Evolutionary conservation across 164 flowering plant species (phyloP).

Genomic region (Tetrastigma voinierianum): DNA sequence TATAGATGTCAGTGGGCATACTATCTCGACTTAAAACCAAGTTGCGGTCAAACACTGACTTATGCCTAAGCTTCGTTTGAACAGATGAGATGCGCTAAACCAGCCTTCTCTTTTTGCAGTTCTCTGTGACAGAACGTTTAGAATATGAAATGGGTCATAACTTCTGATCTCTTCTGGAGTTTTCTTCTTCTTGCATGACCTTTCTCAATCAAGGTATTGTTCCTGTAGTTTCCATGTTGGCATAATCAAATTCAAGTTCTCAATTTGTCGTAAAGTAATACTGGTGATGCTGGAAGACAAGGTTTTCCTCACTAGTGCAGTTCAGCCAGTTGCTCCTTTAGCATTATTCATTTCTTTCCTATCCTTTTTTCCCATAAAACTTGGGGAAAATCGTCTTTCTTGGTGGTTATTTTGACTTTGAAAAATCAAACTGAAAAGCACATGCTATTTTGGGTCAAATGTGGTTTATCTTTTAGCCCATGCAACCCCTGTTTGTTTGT

Average conservation of each 20-base stretch:
- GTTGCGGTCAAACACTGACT: slow-evolving; percentile 26
- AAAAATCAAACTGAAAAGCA: too few relatives aligned
- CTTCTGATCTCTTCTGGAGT: slow-evolving; percentile 72
- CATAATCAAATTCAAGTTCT: slow-evolving; percentile 8
- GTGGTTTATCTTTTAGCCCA: too few relatives aligned
- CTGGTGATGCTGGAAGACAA: not conserved
- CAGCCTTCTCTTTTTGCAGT: slow-evolving; percentile 43
- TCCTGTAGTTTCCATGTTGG: not conserved
- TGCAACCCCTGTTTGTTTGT: too few relatives aligned
- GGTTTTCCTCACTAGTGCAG: not conserved
- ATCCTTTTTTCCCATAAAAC: too few relatives aligned
- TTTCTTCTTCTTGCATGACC: slow-evolving; percentile 88
- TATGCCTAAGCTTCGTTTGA: not conserved
- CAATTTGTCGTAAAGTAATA: not conserved
- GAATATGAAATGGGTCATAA: slow-evolving; percentile 50
- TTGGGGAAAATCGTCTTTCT: too few relatives aligned
- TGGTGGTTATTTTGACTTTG: too few relatives aligned
- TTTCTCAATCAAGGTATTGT: slow-evolving; percentile 77
- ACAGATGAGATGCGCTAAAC: slow-evolving; percentile 7
- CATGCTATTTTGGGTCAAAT: too few relatives aligned
- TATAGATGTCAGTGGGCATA: slow-evolving; percentile 59
- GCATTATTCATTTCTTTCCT: too few relatives aligned
- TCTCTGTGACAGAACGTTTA: slow-evolving; percentile 88
- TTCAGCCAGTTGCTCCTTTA: not conserved
- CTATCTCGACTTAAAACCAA: slow-evolving; percentile 88